Base-by-base conservation (phyloP, 1,139 yeast genomes). In the Zygosaccharomyces sapae region DNA sequence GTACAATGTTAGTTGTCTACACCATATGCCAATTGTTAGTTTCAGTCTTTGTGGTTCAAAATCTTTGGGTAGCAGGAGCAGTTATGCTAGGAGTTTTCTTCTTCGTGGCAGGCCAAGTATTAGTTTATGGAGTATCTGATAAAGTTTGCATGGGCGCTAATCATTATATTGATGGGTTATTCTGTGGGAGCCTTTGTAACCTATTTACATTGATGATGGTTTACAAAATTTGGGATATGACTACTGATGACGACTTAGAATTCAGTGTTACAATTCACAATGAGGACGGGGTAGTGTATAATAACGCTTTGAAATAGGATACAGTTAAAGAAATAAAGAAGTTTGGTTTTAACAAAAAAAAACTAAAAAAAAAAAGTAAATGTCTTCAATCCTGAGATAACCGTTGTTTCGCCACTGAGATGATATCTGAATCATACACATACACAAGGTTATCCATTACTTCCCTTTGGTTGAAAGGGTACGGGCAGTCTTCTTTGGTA, bases 201-300 rank as follows among this genome's bases (percentile, higher is more conserved):
- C 65, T 88, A 43, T 86, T 88, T 59, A 77, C 95, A 5, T 72
- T 85, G 47, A 89, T 92, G 96, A 90, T 92, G 97, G 74, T 90
- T 48, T 90, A 89, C 72, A 90, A 92, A 69, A 87, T 82, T 59
- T 92, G 97, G 97, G 97, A 90, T 61, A 86, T 88, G 79, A 84
- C 92, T 46, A 92, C 97, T n/a, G 80, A 83, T 50, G 97, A 92
- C 62, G 97, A 92, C 66, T 79, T 90, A 61, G 98, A 92, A 69
- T 92, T 92, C 66, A 81, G 92, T 44, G 95, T 88, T 45, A 68
- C 70, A 51, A 62, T 67, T 8, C 61, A 62, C 44, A 65, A 60
- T 46, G 65, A 65, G 9, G 71, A 70, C 35, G 69, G 63, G 22
- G 62, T 68, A n/a, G 43, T 57, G 12, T 61, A 60, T 44, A 53